Percentiles rank a stretch among this genome's conserved stretches.
These are phyloP conservation scores for Trypanosomatidae sp. DNA, from an alignment of 208 protist species.

Conservation along the genomic window DNA sequence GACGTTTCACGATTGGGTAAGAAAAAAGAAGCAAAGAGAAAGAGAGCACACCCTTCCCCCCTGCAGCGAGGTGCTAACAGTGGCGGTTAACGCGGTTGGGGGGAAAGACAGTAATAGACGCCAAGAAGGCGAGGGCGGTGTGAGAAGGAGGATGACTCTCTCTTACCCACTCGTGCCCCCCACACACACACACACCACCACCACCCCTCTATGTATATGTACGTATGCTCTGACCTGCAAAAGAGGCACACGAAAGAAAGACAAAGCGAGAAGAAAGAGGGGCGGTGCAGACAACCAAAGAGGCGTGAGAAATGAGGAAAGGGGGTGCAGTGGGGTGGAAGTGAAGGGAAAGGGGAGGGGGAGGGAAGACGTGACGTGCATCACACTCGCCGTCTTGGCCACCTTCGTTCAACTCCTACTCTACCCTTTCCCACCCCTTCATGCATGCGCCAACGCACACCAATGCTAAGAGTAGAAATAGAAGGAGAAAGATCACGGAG, in stretches of 20 bases:
- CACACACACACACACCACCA: neutral
- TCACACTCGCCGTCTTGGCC: neutral
- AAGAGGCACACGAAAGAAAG: conserved; percentile 1
- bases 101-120: neutral
- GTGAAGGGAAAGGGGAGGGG: neutral
- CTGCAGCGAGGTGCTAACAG: neutral
- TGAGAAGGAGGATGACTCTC: neutral
- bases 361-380: neutral
- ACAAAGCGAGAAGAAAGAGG: neutral
- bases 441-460: neutral
- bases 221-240: neutral
- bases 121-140: neutral
- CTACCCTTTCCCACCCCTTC: neutral
- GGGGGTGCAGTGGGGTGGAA: neutral
- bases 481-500: neutral
- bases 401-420: neutral
- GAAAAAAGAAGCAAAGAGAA: neutral
- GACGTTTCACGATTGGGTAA: neutral
- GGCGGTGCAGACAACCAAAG: neutral
- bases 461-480: neutral
- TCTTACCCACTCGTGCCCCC: neutral
- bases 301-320: neutral
- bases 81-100: neutral
- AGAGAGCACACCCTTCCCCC: neutral
- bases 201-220: neutral